Base-by-base conservation (phyloP, 495 filamentous ascomycete species). In the Penicillium pulvis region DNA sequence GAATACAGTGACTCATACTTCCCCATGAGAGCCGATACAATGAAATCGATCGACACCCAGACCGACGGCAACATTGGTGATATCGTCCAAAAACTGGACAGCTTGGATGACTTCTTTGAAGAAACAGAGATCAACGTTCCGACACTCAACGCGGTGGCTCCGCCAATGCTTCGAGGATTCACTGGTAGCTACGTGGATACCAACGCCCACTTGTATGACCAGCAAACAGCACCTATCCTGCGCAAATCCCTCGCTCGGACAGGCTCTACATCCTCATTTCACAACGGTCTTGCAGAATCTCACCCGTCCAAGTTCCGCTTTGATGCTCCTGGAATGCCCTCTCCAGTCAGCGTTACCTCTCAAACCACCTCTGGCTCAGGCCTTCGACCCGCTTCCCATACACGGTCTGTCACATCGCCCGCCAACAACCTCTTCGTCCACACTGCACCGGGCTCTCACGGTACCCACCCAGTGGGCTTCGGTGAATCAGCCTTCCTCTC, bases 61-160 rank as follows among this genome's bases (percentile, higher is more conserved):
- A 88, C 91, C 11, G 83, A 83, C 58, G 83, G 85, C 35, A 90
- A 92, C 68, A 89, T 90, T 57, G 88, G 89, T 42, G 92, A 96
- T 60, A 84, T 97, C 19, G 88, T 94, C 24, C 85, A 91, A 65
- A 95, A 96, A 67, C 81, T 99, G 0, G 91, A 97, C 63, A 94
- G 90, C 62, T 70, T 98, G 11, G 94, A 98, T 65, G 93, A 97
- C 66, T 98, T 98, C 77, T 97, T 97, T 64, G 92, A 96, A 56
- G 86, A 84, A 26, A 78, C 79, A 16, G 77, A 85, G 45, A 66
- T 79, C 30, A 80, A 74, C 58, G 78, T 74, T 53, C 81, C 84
- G 7, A 78, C 81, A 3, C 46, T 77, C 26, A 65, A 70, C 47
- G 20, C 65, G 4, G 60, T 75, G 8, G 70, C 75, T 9, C 70